Conservation (phyloP, 148 eudicot genomes). For the Nepenthes mirabilis region DNA sequence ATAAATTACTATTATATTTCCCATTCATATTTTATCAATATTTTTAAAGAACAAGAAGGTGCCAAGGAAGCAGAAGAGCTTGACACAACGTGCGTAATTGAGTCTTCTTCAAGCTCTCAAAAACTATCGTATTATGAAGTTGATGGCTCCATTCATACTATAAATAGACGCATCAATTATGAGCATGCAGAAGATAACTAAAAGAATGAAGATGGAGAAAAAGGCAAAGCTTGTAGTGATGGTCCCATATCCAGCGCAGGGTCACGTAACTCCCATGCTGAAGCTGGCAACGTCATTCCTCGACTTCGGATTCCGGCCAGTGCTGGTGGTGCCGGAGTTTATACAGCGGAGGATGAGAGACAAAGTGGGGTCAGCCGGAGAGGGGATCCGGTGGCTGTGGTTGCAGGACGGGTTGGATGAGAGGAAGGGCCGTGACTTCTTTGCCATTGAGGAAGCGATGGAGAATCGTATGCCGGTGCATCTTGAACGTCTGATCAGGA, state of each 20-base stretch:
- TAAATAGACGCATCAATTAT: too few species aligned
- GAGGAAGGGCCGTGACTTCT: slow-evolving; percentile 13
- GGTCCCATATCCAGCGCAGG: slow-evolving; percentile 40
- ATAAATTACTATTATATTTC: too few species aligned
- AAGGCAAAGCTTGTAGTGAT: slow-evolving; percentile 11
- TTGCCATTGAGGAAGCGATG: slow-evolving; percentile 25
- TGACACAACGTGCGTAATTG: too few species aligned
- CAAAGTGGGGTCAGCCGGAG: background rate
- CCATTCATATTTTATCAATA: too few species aligned
- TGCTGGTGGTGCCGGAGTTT: slow-evolving; percentile 29
- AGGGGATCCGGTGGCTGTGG: background rate
- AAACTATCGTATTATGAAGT: too few species aligned
- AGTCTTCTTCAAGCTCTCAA: too few species aligned
- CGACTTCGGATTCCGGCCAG: slow-evolving; percentile 15
- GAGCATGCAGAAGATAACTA: too few species aligned
- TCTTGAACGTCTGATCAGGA: slow-evolving; percentile 16
- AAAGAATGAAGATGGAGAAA: slow-evolving; percentile 1
- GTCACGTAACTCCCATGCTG: slow-evolving; percentile 37
- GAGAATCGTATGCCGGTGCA: slow-evolving; percentile 28
- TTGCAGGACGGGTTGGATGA: slow-evolving; percentile 12
- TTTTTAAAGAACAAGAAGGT: too few species aligned
- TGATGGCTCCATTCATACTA: too few species aligned
- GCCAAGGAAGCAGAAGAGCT: too few species aligned
- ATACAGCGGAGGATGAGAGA: slow-evolving; percentile 17
- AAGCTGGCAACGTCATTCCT: slow-evolving; percentile 19